Percentiles rank a stretch among this genome's conserved stretches.
These are phyloP conservation scores for Phytophthora colocasiae DNA, from an alignment of 352 stramenopile genomes.

Conservation along the genomic window DNA sequence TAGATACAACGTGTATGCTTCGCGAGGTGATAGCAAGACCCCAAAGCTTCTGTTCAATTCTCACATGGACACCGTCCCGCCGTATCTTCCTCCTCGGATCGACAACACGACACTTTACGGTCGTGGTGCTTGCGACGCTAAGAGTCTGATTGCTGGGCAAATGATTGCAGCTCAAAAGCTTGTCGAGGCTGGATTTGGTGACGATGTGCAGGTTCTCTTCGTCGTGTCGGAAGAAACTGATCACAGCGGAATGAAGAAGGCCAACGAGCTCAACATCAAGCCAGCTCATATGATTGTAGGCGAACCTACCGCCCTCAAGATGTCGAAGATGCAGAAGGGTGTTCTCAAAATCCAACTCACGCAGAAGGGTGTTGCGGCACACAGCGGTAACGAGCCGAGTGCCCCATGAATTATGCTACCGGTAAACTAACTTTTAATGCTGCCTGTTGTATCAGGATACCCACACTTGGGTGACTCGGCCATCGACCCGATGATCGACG, in stretches of 20 bases:
- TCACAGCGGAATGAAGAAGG: slow-evolving; percentile 90
- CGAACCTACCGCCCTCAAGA: slow-evolving; percentile 82
- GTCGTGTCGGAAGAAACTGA: slow-evolving; percentile 91
- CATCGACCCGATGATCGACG: slow-evolving; percentile 86
- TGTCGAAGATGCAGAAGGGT: slow-evolving; percentile 88
- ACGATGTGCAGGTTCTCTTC: slow-evolving; percentile 82
- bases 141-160: slow-evolving; percentile 83
- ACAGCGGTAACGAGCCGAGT: slow-evolving; percentile 59
- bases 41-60: slow-evolving; percentile 85
- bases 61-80: slow-evolving; percentile 88
- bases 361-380: slow-evolving; percentile 74
- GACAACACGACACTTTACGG: slow-evolving; percentile 76
- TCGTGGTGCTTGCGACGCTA: slow-evolving; percentile 86
- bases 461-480: slow-evolving; percentile 84
- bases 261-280: slow-evolving; percentile 77
- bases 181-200: slow-evolving; percentile 55
- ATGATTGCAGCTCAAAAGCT: slow-evolving; percentile 83
- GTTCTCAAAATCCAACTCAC: slow-evolving; percentile 86
- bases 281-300: slow-evolving; percentile 83
- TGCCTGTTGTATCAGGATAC: slow-evolving; percentile 52
- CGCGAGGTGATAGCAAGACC: slow-evolving; percentile 57
- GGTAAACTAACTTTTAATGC: slow-evolving; percentile 5
- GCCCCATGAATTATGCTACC: background rate
- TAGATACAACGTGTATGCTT: slow-evolving; percentile 84
- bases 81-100: slow-evolving; percentile 68